Conservation (phyloP, 2,329 filamentous ascomycete genomes). For the Exserohilum turcica region DNA sequence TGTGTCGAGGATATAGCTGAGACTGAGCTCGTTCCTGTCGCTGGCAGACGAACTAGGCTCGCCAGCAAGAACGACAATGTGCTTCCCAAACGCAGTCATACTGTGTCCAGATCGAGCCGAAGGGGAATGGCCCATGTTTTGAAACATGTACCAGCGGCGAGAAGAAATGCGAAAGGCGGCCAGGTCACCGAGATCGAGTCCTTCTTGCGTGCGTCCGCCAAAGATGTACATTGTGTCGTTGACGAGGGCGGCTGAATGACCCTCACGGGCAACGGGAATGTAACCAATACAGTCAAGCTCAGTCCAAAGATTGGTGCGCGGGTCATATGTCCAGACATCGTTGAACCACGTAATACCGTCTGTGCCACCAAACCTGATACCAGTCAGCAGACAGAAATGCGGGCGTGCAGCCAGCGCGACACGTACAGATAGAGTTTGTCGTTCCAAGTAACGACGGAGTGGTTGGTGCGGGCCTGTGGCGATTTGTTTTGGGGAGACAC, state of each 20-base stretch:
- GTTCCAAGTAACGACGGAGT: constrained; percentile 87
- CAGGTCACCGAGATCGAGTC: constrained; percentile 87
- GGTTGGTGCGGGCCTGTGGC: constrained; percentile 91
- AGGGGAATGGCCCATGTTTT: constrained; percentile 97
- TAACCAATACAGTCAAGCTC: constrained; percentile 97
- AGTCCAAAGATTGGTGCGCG: constrained; percentile 78
- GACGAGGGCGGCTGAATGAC: constrained; percentile 89
- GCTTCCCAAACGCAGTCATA: constrained; percentile 94
- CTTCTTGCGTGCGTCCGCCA: constrained; percentile 92
- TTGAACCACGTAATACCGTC: constrained; percentile 98
- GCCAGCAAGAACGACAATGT: constrained; percentile 88
- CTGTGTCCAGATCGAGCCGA: constrained; percentile 93
- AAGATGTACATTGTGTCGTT: constrained; percentile 99
- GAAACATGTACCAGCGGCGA: constrained; percentile 97
- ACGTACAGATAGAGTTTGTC: constrained; percentile 82
- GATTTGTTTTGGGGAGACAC: constrained; percentile 36
- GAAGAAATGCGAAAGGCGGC: constrained; percentile 84
- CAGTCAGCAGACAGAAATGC: constrained; percentile 13
- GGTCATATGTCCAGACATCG: constrained; percentile 96
- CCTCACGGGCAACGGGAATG: constrained; percentile 90
- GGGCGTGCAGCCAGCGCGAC: constrained; percentile 57
- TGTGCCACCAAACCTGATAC: constrained; percentile 85
- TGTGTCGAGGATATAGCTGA: constrained; percentile 92
- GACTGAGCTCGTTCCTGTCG: constrained; percentile 80
- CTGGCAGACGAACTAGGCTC: constrained; percentile 88